These are phyloP conservation scores for Syncephalastrum monosporum DNA, from an alignment of 371 early-diverging fungal species.

Conservation along the genomic window DNA sequence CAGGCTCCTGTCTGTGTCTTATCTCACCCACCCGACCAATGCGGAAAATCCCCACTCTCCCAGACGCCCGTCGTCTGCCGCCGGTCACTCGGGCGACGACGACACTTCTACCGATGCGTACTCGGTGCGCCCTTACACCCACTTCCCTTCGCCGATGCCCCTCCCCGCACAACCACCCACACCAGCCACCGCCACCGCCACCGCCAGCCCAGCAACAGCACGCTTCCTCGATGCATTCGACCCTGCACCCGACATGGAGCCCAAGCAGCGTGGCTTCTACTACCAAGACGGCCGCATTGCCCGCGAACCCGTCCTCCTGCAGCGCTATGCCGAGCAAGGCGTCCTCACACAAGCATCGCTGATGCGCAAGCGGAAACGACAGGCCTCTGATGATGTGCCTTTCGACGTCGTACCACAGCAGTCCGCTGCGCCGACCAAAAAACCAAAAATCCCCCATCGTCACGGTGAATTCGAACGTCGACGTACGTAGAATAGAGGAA, in stretches of 20 bases:
- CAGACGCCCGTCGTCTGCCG: background rate
- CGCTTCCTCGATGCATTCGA: background rate
- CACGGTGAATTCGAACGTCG: conserved; percentile 51
- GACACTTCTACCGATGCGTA: conserved; percentile 28
- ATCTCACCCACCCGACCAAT: conserved; percentile 21
- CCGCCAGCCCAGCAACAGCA: background rate
- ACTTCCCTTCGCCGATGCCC: conserved; percentile 29
- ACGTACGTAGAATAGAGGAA: conserved; percentile 28
- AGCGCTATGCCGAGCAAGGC: conserved; percentile 48
- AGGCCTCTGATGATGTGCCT: conserved; percentile 21
- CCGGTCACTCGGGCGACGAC: conserved; percentile 8
- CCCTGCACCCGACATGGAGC: conserved; percentile 26
- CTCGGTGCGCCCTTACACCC: conserved; percentile 35
- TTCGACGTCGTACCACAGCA: background rate
- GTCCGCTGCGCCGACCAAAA: conserved; percentile 30
- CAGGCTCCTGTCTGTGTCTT: conserved; percentile 32
- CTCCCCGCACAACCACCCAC: conserved; percentile 1
- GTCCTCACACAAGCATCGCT: conserved; percentile 42
- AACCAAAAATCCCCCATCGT: conserved; percentile 50
- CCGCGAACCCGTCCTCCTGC: conserved; percentile 38
- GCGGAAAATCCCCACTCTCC: conserved; percentile 7
- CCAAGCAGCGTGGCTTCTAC: conserved; percentile 45
- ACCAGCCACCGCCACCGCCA: conserved; percentile 3
- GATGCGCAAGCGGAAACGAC: conserved; percentile 43
- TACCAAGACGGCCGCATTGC: conserved; percentile 44